Conservation (phyloP, 1,284 basidiomycete species). For the Rhodotorula sp. region DNA sequence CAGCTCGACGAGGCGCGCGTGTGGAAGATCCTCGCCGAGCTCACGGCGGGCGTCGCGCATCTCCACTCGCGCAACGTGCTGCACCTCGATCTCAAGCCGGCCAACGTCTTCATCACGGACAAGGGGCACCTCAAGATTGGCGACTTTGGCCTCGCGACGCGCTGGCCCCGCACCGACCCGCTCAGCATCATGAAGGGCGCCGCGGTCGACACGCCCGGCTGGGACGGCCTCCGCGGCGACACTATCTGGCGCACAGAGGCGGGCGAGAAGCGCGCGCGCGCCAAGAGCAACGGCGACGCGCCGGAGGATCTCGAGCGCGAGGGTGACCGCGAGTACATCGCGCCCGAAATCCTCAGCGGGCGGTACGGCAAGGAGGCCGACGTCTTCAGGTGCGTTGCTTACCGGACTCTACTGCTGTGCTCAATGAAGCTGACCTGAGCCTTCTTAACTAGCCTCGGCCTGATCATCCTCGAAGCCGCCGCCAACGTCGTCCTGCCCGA, state of each 20-base stretch:
- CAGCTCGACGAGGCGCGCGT: constrained; percentile 87
- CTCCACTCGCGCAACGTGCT: constrained; percentile 87
- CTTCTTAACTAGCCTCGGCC: constrained; percentile 68
- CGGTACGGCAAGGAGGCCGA: constrained; percentile 91
- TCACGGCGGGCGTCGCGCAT: constrained; percentile 74
- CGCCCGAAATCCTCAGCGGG: constrained; percentile 94
- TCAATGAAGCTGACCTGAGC: not conserved
- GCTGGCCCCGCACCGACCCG: constrained; percentile 45
- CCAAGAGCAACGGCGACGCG: constrained; percentile 46
- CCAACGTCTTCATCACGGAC: constrained; percentile 89
- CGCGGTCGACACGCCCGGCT: constrained; percentile 35
- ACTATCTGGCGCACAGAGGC: constrained; percentile 36
- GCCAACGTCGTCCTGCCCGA: constrained; percentile 96
- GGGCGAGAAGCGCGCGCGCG: constrained; percentile 48
- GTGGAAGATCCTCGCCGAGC: constrained; percentile 94
- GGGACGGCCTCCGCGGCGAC: constrained; percentile 28
- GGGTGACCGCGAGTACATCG: constrained; percentile 96
- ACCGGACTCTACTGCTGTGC: not conserved
- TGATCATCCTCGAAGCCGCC: constrained; percentile 92
- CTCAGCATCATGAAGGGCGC: constrained; percentile 42
- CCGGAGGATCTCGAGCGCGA: constrained; percentile 81
- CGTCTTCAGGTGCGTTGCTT: constrained; percentile 77
- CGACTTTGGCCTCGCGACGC: constrained; percentile 90
- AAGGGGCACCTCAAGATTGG: constrained; percentile 94
- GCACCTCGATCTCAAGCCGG: constrained; percentile 97